These are phyloP conservation scores for Anisodus acutangulus DNA, from an alignment of 257 asterid genomes.

Conservation along the genomic window DNA sequence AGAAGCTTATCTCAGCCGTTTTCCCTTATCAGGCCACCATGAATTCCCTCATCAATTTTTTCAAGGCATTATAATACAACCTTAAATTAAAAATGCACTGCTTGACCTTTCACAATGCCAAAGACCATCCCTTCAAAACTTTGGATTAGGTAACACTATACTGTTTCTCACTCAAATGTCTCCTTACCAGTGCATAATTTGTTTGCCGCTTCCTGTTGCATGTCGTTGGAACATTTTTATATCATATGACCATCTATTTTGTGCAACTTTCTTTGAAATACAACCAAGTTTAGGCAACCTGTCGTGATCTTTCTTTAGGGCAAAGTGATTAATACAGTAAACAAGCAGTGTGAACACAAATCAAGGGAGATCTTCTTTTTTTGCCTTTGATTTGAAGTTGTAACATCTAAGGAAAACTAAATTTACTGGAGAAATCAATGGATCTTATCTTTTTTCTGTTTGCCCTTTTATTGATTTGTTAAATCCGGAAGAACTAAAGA, in stretches of 20 bases:
- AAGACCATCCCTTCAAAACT: not conserved
- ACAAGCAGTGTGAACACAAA: not conserved
- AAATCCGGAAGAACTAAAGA: slow-evolving; percentile 2
- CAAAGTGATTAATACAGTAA: not conserved
- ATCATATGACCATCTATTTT: not conserved
- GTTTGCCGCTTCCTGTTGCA: not conserved
- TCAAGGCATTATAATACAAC: not conserved
- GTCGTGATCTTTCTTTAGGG: not conserved
- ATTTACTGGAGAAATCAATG: not conserved
- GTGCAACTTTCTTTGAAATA: not conserved
- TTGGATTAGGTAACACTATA: not conserved
- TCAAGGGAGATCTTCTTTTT: slow-evolving; percentile 16
- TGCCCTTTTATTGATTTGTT: not conserved
- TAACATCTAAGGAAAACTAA: not conserved
- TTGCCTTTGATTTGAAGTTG: not conserved
- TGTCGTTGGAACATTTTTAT: not conserved
- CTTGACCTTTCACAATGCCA: not conserved
- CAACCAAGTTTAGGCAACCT: not conserved
- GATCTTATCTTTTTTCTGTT: not conserved
- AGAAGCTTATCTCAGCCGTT: slow-evolving; percentile 10
- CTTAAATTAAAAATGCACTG: not conserved
- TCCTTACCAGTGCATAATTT: slow-evolving; percentile 8
- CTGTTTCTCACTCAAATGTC: slow-evolving; percentile 6
- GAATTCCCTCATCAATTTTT: not conserved
- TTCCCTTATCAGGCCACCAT: slow-evolving; percentile 1